phyloP scores from a whole-genome alignment of 768 basidiomycete species.

The Solioccasus polychromus region DNA sequence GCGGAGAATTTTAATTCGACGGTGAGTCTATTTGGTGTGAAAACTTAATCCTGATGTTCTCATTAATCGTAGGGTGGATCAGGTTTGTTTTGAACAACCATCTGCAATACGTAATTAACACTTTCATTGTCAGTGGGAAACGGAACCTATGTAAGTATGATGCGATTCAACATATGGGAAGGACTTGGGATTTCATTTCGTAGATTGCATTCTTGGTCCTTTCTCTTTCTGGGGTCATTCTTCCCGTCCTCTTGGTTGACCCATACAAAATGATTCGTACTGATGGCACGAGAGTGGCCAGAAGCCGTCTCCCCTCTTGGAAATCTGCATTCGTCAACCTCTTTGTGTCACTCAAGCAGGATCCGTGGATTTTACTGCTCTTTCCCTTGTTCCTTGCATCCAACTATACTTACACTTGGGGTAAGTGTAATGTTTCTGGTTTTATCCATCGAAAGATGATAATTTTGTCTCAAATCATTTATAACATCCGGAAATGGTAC shows the following conservation, averaged over 20 bases:
- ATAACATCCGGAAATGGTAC: no score
- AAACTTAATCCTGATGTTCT: background rate
- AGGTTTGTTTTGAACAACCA: conserved; percentile 15
- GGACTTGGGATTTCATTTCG: background rate
- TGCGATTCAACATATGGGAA: background rate
- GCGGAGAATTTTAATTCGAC: conserved; percentile 66
- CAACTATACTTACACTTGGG: conserved; percentile 88
- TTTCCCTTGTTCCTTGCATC: conserved; percentile 86
- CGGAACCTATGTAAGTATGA: conserved; percentile 64
- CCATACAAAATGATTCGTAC: conserved; percentile 71
- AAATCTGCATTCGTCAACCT: conserved; percentile 70
- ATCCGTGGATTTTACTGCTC: conserved; percentile 68
- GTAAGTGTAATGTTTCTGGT: conserved; percentile 37
- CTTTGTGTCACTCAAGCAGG: conserved; percentile 62
- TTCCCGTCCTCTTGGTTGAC: conserved; percentile 70
- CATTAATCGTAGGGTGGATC: conserved; percentile 23
- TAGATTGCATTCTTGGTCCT: conserved; percentile 77
- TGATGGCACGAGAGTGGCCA: conserved; percentile 66
- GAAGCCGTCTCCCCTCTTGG: conserved; percentile 72
- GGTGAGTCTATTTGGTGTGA: conserved; percentile 34
- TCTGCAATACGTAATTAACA: background rate
- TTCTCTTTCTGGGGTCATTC: conserved; percentile 61
- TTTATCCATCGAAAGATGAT: background rate
- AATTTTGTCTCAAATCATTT: conserved; percentile 11
- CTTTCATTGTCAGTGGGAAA: conserved; percentile 49